phyloP scores from a whole-genome alignment of 1,284 basidiomycete species.

The Porodaedalea pini region DNA sequence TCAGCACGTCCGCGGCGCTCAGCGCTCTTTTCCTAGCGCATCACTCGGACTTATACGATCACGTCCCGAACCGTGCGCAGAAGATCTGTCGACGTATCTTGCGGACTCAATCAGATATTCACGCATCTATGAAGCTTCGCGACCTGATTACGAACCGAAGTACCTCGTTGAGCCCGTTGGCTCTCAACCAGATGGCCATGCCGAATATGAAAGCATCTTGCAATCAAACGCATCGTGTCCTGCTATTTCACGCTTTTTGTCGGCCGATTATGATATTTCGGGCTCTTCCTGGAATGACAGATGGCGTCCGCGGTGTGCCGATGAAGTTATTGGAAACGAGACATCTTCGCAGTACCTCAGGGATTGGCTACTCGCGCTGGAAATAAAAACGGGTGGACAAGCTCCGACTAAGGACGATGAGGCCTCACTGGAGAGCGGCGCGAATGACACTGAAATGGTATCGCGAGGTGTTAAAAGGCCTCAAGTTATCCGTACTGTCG shows the following conservation, averaged over 20 bases:
- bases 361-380: conserved; percentile 76
- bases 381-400: conserved; percentile 42
- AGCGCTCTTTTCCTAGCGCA: conserved; percentile 32
- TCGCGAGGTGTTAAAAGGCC: conserved; percentile 21
- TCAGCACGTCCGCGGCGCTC: conserved; percentile 64
- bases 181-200: conserved; percentile 4
- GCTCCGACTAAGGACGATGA: conserved; percentile 15
- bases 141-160: not conserved
- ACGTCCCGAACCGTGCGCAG: not conserved
- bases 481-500: conserved; percentile 25
- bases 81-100: not conserved
- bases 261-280: conserved; percentile 22
- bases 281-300: conserved; percentile 63
- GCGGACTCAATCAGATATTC: not conserved
- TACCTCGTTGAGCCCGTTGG: conserved; percentile 6
- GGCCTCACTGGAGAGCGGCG: conserved; percentile 12
- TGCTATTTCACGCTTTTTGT: conserved; percentile 47
- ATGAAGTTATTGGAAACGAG: conserved; percentile 83
- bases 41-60: conserved; percentile 15
- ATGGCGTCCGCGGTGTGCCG: conserved; percentile 71
- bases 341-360: conserved; percentile 69
- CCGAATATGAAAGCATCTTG: not conserved
- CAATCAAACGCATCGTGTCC: conserved; percentile 31
- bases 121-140: not conserved
- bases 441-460: conserved; percentile 23